A percentile compares a stretch with the other conserved stretches of the same genome.
These are phyloP conservation scores for Rhodamnia argentea DNA, from an alignment of 345 rosid species.

Conservation along the genomic window DNA sequence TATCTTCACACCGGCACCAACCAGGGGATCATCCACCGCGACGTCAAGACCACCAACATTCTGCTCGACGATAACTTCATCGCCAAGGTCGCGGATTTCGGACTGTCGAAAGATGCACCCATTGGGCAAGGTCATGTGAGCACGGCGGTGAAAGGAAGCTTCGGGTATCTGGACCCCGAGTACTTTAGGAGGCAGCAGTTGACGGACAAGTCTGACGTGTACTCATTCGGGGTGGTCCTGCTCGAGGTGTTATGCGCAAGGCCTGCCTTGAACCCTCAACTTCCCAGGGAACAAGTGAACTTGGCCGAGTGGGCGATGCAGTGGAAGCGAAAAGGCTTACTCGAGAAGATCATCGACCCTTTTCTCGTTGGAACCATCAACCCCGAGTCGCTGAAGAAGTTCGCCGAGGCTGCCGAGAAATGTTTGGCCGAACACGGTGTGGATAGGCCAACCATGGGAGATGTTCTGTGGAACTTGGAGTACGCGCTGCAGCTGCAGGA, in stretches of 20 bases:
- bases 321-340: slow-evolving; percentile 31
- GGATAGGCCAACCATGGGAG: slow-evolving; percentile 45
- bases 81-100: slow-evolving; percentile 41
- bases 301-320: slow-evolving; percentile 49
- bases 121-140: slow-evolving; percentile 36
- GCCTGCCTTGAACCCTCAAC: slow-evolving; percentile 27
- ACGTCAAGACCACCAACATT: slow-evolving; percentile 43
- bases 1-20: slow-evolving; percentile 39
- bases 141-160: slow-evolving; percentile 43
- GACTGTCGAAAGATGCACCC: slow-evolving; percentile 33
- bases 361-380: slow-evolving; percentile 19
- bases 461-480: slow-evolving; percentile 42
- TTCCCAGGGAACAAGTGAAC: slow-evolving; percentile 39
- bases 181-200: slow-evolving; percentile 35
- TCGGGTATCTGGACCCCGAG: slow-evolving; percentile 38
- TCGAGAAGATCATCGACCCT: slow-evolving; percentile 42
- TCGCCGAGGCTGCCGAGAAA: slow-evolving; percentile 32
- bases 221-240: slow-evolving; percentile 39
- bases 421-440: slow-evolving; percentile 33
- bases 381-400: slow-evolving; percentile 41
- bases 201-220: slow-evolving; percentile 35
- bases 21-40: slow-evolving; percentile 39
- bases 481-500: slow-evolving; percentile 38
- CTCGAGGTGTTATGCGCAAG: slow-evolving; percentile 36
- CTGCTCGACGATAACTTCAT: slow-evolving; percentile 30